Conservation (phyloP, 1,139 yeast genomes). For the Meyerozyma elateridarum region DNA sequence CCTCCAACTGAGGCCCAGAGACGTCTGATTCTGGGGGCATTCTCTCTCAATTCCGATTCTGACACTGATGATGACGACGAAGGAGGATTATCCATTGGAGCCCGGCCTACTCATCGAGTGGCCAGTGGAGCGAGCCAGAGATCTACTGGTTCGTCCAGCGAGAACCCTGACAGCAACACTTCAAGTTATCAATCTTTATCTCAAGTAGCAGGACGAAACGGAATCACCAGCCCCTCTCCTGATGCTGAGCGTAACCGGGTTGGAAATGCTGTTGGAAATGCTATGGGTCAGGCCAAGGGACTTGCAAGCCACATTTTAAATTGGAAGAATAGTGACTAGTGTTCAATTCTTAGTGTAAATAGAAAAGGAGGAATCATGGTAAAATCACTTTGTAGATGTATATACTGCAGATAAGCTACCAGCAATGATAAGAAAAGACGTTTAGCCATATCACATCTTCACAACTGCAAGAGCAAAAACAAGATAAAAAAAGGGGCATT, state of each 20-base stretch:
- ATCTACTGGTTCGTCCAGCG: no score
- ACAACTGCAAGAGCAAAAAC: no score
- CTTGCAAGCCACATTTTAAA: conserved; percentile 33
- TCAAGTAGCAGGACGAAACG: conserved; percentile 48
- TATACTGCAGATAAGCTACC: no score
- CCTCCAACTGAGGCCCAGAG: conserved; percentile 3
- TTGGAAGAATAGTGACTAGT: no score
- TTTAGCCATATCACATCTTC: no score
- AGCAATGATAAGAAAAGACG: no score
- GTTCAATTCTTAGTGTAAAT: no score
- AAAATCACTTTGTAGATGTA: no score
- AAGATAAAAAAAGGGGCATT: no score
- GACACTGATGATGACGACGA: conserved; percentile 23
- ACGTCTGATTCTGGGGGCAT: conserved; percentile 18
- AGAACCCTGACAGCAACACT: conserved; percentile 16
- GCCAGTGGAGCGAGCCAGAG: no score
- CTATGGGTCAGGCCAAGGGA: conserved; percentile 39
- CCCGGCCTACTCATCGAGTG: no score
- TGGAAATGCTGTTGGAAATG: conserved; percentile 13
- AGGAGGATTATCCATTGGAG: conserved; percentile 12
- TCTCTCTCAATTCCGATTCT: conserved; percentile 30
- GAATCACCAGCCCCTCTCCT: conserved; percentile 32
- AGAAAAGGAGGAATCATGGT: no score
- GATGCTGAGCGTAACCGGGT: conserved; percentile 12
- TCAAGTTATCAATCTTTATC: conserved; percentile 41